Evolutionary conservation across 208 protist genomes (phyloP), one percentile per base, ranked within the genome.

Genomic region (Histomonas meleagridis): DNA sequence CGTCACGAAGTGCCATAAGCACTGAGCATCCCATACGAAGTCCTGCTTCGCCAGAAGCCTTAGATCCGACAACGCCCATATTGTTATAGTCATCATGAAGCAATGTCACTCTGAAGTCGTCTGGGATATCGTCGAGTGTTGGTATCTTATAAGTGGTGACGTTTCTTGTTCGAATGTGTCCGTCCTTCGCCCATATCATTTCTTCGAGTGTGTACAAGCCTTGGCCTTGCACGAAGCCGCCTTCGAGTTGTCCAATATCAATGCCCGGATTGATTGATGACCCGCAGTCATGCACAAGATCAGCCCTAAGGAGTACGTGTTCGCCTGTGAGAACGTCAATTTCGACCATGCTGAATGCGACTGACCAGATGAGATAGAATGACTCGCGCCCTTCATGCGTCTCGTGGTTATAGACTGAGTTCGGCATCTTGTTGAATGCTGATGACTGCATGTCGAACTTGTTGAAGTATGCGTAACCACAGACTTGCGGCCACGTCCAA

Each of bases 251-350:
- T 10, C 70, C 70, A 35, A 79, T 79, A 79, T 79, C 70, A 40
- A 79, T 79, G n/a, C 70, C 70, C 49, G 70, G 70, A 28, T 79
- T 79, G 32, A 79, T 49, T 35, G 70, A 79, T 9, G 40, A 49
- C 40, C 70, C 70, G 40, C 70, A 79, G 18, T 79, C 70, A 35
- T 79, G 70, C 14, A 79, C 70, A 3, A 79, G 28, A 79, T 79
- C 70, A 49, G 92, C 65, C 32, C 92, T 90, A 21, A 94, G 35
- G 21, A 94, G 55, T 1, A 32, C 46, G 78, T 94, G 92, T 79
- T 92, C 93, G 43, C 93, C 93, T 28, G 93, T 94, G 38, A 94
- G 91, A 62, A 93, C 92, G 91, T 94, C 93, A 1, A 95, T 46
- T 92, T 95, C 93, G 16, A 95, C 94, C 90, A 95, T 93, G 28